Evolutionary conservation across 2,329 filamentous ascomycete genomes (phyloP).

Genomic region (Triangularia verruculosa): DNA sequence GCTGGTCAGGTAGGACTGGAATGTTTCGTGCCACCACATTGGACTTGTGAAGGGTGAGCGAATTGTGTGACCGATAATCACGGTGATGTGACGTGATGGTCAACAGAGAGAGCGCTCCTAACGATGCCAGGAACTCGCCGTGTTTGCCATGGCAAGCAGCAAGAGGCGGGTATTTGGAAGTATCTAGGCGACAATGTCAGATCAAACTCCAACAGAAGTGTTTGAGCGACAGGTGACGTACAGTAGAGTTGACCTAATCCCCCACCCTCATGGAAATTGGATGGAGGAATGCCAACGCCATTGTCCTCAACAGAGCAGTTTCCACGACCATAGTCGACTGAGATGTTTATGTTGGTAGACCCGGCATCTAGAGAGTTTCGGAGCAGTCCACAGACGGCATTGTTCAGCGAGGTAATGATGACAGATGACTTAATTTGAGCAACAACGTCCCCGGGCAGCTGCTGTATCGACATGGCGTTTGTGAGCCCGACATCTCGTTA

Average conservation of each 20-base stretch:
- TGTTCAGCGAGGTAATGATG: conserved; percentile 71
- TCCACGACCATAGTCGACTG: conserved; percentile 71
- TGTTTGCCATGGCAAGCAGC: conserved; percentile 59
- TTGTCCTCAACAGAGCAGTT: conserved; percentile 81
- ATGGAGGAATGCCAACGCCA: conserved; percentile 70
- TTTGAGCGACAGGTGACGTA: conserved; percentile 39
- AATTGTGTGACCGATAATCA: conserved; percentile 58
- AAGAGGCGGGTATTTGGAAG: conserved; percentile 64
- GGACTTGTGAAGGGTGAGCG: conserved; percentile 68
- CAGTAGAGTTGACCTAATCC: conserved; percentile 72
- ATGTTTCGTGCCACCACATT: conserved; percentile 60
- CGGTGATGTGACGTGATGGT: conserved; percentile 70
- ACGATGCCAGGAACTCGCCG: conserved; percentile 74
- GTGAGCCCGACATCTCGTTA: conserved; percentile 20
- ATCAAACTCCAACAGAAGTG: conserved; percentile 9
- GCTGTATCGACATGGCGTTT: conserved; percentile 59
- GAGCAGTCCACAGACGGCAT: conserved; percentile 67
- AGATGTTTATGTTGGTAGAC: conserved; percentile 65
- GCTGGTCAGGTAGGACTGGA: conserved; percentile 58
- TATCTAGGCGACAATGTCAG: conserved; percentile 52
- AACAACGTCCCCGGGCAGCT: conserved; percentile 66
- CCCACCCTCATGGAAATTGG: conserved; percentile 68
- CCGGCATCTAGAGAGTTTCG: conserved; percentile 82
- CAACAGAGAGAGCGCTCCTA: conserved; percentile 73
- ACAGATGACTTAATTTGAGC: conserved; percentile 83